phyloP scores from a whole-genome alignment of 2,329 filamentous ascomycete genomes.

The Arachnomyces sp. region DNA sequence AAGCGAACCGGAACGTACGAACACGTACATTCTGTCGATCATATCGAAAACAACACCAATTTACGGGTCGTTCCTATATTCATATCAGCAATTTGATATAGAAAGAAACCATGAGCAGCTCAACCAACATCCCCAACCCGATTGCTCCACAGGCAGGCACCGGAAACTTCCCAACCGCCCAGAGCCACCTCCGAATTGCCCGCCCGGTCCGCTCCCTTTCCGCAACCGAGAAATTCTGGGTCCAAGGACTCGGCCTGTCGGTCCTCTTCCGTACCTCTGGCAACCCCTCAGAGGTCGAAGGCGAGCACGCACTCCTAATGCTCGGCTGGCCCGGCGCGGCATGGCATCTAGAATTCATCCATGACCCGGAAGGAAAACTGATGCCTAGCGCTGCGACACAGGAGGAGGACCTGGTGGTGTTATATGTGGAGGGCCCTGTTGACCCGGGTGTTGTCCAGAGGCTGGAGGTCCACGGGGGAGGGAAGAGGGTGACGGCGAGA shows the following conservation, averaged over 20 bases:
- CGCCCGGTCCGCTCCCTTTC: constrained; percentile 35
- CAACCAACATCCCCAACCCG: no score
- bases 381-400: constrained; percentile 25
- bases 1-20: no score
- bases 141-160: not conserved
- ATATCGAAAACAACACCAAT: no score
- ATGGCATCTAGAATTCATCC: constrained; percentile 42
- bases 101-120: no score
- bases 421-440: constrained; percentile 32
- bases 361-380: constrained; percentile 23
- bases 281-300: constrained; percentile 24
- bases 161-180: constrained; percentile 7
- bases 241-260: constrained; percentile 34
- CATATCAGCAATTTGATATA: no score
- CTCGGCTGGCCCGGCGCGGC: constrained; percentile 30
- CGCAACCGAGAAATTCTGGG: constrained; percentile 36
- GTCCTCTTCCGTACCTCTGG: constrained; percentile 25
- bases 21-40: no score
- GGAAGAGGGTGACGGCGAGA: constrained; percentile 29
- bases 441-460: constrained; percentile 25
- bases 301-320: constrained; percentile 36
- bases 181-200: constrained; percentile 31
- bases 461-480: constrained; percentile 28
- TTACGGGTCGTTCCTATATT: no score
- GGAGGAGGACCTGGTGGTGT: constrained; percentile 39